Evolutionary conservation across 306 rosid genomes (phyloP), one percentile per base, ranked within the genome.

Genomic region (Rosa chinensis): DNA sequence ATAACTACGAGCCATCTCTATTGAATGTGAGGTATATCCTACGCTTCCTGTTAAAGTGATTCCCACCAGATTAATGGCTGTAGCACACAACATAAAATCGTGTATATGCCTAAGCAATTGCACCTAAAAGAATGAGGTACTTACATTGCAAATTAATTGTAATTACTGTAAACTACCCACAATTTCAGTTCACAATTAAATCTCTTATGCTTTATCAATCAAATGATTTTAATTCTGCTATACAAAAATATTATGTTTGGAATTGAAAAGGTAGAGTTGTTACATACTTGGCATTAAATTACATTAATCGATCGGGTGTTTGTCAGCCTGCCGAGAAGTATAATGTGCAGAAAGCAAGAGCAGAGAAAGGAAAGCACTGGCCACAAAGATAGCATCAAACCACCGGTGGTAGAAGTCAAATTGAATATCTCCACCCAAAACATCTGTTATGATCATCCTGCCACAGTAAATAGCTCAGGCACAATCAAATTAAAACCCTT

Each of bases 371-470:
- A 95, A 95, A 58, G 99, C 98, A 86, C 99, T 95, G 56, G 99
- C 98, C 86, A 95, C 94, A 75, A 95, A 95, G 79, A 95, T 90
- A 68, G 98, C 99, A 85, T 95, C 99, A 79, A 95, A 95, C 99
- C 99, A 95, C 67, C 98, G 93, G 84, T 95, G 99, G 82, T 95
- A 95, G 61, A 95, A 95, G 87, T 95, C 99, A 64, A 95, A 95
- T 79, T 95, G 99, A 84, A 95, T 93, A 90, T 95, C 98, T 68
- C 98, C 98, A 45, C 99, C 99, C 87, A 95, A 78, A 58, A 93
- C 99, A 80, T 95, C 99, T n/a, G 99, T 95, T 74, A 95, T 95
- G 80, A 95, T 95, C 77, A 91, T 91, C 89, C 99, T 92, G 96
- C 74, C 74, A 83, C n/a, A 18, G 28, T 47, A 42, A 37, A 63